Evolutionary conservation across 352 stramenopile genomes (phyloP).

Genomic region (Phytophthora rubi): DNA sequence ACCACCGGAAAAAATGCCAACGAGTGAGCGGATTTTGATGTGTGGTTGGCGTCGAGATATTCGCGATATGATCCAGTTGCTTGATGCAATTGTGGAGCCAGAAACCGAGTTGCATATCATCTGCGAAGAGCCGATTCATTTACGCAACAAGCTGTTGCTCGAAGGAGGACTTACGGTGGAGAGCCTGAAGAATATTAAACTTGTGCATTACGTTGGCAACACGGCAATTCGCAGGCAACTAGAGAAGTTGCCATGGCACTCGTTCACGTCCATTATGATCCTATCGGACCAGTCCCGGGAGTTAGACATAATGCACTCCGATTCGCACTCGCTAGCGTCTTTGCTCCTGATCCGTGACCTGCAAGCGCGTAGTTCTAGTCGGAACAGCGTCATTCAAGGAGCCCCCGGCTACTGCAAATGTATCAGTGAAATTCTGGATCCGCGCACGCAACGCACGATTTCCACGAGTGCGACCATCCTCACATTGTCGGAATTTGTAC

Average conservation of each 20-base stretch:
- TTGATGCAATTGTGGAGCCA: slow-evolving; percentile 66
- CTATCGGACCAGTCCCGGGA: slow-evolving; percentile 69
- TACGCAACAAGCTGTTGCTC: slow-evolving; percentile 63
- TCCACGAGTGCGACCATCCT: slow-evolving; percentile 67
- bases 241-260: slow-evolving; percentile 50
- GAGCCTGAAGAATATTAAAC: slow-evolving; percentile 55
- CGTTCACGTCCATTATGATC: slow-evolving; percentile 85
- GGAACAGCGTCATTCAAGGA: slow-evolving; percentile 21
- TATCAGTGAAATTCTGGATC: slow-evolving; percentile 86
- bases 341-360: slow-evolving; percentile 84
- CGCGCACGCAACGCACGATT: slow-evolving; percentile 81
- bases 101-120: slow-evolving; percentile 78
- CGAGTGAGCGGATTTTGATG: slow-evolving; percentile 73
- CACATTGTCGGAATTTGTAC: slow-evolving; percentile 77
- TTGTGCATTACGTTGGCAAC: slow-evolving; percentile 78
- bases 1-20: slow-evolving; percentile 16
- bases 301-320: slow-evolving; percentile 77
- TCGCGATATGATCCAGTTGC: slow-evolving; percentile 80
- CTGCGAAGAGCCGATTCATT: slow-evolving; percentile 63
- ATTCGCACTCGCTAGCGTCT: slow-evolving; percentile 81
- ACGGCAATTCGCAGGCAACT: slow-evolving; percentile 75
- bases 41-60: slow-evolving; percentile 87
- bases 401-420: slow-evolving; percentile 54
- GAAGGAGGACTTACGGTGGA: slow-evolving; percentile 63
- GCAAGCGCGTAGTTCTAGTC: slow-evolving; percentile 33